These are phyloP conservation scores for Neurospora sp. DNA, from an alignment of 495 filamentous ascomycete species.

Conservation along the genomic window DNA sequence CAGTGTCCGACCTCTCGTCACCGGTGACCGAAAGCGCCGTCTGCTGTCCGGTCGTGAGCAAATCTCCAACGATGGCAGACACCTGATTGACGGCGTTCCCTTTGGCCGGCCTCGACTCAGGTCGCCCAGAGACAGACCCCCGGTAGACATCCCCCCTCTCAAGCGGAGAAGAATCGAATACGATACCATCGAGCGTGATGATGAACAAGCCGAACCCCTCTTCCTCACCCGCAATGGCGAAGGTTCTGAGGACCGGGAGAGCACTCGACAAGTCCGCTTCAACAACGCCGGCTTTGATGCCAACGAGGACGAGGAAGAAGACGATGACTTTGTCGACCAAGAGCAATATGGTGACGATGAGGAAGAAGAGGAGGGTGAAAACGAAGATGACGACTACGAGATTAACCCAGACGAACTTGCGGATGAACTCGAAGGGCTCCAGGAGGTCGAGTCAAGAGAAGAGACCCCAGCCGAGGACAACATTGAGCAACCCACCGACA, in stretches of 20 bases:
- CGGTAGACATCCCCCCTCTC: constrained; percentile 62
- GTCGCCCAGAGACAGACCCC: constrained; percentile 50
- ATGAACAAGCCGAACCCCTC: constrained; percentile 19
- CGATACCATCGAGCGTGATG: constrained; percentile 19
- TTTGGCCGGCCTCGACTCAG: constrained; percentile 70
- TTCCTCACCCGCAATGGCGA: constrained; percentile 32
- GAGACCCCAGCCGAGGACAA: neutral
- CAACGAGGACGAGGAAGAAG: constrained; percentile 10
- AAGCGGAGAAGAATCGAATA: constrained; percentile 55
- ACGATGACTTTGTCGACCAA: constrained; percentile 4
- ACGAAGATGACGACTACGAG: constrained; percentile 13
- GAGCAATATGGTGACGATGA: constrained; percentile 6
- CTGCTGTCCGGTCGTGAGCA: constrained; percentile 73
- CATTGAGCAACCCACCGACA: neutral
- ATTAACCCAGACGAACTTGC: constrained; percentile 12
- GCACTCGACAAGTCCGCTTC: constrained; percentile 13
- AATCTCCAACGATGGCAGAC: constrained; percentile 69
- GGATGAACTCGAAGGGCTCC: neutral
- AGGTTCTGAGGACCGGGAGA: constrained; percentile 14
- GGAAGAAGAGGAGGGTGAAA: constrained; percentile 22
- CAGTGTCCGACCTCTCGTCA: constrained; percentile 74
- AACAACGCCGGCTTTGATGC: constrained; percentile 14
- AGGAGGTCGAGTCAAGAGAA: neutral
- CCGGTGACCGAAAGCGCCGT: constrained; percentile 62
- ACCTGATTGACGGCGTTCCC: constrained; percentile 79